Evolutionary conservation across 495 filamentous ascomycete genomes (phyloP).

Genomic region (Schizothecium vesticola): DNA sequence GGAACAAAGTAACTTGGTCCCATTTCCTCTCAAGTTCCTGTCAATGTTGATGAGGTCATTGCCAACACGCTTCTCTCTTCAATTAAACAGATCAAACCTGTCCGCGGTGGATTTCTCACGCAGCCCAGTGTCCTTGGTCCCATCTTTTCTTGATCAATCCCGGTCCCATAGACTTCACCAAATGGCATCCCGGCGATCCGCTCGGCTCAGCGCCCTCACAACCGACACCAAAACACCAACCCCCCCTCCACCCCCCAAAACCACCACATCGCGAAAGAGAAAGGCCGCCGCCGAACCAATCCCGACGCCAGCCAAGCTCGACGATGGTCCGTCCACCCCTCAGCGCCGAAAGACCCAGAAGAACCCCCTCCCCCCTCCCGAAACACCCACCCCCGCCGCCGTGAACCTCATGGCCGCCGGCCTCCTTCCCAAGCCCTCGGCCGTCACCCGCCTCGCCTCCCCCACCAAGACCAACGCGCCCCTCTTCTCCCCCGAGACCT

Average conservation of each 20-base stretch:
- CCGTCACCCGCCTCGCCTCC: slow-evolving; percentile 44
- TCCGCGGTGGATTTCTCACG: neutral
- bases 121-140: too few relatives aligned
- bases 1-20: neutral
- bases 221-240: slow-evolving; percentile 12
- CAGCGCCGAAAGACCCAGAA: slow-evolving; percentile 26
- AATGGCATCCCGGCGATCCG: slow-evolving; percentile 56
- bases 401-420: slow-evolving; percentile 30
- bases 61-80: neutral
- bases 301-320: neutral
- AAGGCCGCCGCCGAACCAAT: slow-evolving; percentile 25
- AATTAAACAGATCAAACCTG: neutral
- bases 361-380: slow-evolving; percentile 19
- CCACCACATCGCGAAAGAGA: slow-evolving; percentile 28
- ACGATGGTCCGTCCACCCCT: slow-evolving; percentile 31
- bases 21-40: neutral
- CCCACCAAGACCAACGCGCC: slow-evolving; percentile 61
- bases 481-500: slow-evolving; percentile 73
- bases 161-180: neutral
- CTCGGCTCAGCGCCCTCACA: slow-evolving; percentile 48
- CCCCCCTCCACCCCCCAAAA: slow-evolving; percentile 16
- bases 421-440: slow-evolving; percentile 28
- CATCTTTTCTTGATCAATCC: neutral
- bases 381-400: slow-evolving; percentile 37
- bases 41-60: neutral